phyloP scores from a whole-genome alignment of 495 filamentous ascomycete genomes.

The Podospora comata region DNA sequence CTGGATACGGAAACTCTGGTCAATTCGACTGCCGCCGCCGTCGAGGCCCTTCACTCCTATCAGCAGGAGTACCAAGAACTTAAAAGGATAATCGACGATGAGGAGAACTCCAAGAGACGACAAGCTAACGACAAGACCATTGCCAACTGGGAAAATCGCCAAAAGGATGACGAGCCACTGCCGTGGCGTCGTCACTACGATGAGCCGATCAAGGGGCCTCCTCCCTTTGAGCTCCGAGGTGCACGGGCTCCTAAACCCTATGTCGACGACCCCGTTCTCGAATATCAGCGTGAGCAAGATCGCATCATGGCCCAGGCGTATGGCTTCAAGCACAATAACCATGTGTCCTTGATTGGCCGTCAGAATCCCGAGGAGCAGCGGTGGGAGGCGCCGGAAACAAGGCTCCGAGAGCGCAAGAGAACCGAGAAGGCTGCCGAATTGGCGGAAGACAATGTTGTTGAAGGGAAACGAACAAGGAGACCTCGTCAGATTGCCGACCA shows the following conservation, averaged over 20 bases:
- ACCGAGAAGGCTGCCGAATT: slow-evolving; percentile 49
- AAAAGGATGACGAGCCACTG: slow-evolving; percentile 30
- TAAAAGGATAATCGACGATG: slow-evolving; percentile 52
- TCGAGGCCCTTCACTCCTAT: slow-evolving; percentile 53
- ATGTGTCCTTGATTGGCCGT: slow-evolving; percentile 36
- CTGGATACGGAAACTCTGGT: slow-evolving; percentile 52
- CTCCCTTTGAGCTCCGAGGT: slow-evolving; percentile 41
- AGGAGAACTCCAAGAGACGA: slow-evolving; percentile 47
- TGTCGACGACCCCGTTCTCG: slow-evolving; percentile 29
- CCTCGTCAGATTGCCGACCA: slow-evolving; percentile 42
- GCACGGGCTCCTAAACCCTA: slow-evolving; percentile 38
- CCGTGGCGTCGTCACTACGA: slow-evolving; percentile 32
- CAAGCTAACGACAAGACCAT: slow-evolving; percentile 37
- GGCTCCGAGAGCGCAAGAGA: slow-evolving; percentile 45
- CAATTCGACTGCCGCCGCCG: slow-evolving; percentile 49
- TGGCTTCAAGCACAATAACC: slow-evolving; percentile 46
- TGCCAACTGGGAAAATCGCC: slow-evolving; percentile 36
- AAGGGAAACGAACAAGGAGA: slow-evolving; percentile 44
- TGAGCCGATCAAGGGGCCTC: slow-evolving; percentile 31
- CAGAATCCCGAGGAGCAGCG: slow-evolving; percentile 49
- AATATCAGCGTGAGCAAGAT: slow-evolving; percentile 42
- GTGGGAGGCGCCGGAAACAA: slow-evolving; percentile 40
- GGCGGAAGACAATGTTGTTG: slow-evolving; percentile 39
- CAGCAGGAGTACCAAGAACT: slow-evolving; percentile 64
- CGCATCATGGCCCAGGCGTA: slow-evolving; percentile 44